Base-by-base conservation (phyloP, 257 asterid genomes). In the Scutellaria minor region DNA sequence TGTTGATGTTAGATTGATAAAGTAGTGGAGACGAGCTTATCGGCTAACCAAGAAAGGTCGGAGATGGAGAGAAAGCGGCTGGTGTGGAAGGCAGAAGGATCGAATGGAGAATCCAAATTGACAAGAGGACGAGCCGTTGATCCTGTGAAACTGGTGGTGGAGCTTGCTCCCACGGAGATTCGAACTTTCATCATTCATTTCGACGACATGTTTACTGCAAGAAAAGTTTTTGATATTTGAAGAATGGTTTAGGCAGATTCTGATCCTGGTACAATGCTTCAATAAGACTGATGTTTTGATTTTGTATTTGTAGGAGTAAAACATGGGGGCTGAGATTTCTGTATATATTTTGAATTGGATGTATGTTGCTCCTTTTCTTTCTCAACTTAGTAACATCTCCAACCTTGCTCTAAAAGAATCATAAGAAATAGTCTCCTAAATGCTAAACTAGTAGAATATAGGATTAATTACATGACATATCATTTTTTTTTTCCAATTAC, bases 131-230 rank as follows among this genome's bases (percentile, higher is more conserved):
- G 75, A 7, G 75, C 88, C 11, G 80, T 90, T 8, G 88, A 86
- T 79, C 87, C 93, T n/a, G 7, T 24, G 27, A 48, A 81, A 64
- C 78, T 88, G 77, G 67, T 83, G n/a, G 90, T 82, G 70, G 87
- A 90, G 74, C 92, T 90, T 14, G 82, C 86, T 5, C 91, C 96
- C 9, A 85, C 88, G 93, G 95, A 90, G 75, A 86, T 90, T 4
- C 89, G 95, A 1, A 90, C 91, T 9, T 86, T 90, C 45, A 7
- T 83, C 18, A 27, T 90, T 42, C 53, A 82, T 22, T 80, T 90
- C 7, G 70, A 68, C 7, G 58, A 48, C 47, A 15, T 40, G 40
- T 45, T 59, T 5, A 13, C 20, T 12, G 6, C 9, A 12, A 45
- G 5, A n/a, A 39, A 45, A 59, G 27, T 68, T 60, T 67, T 39